phyloP scores from a whole-genome alignment of 2,329 filamentous ascomycete species.

The Calonectria hongkongensis region DNA sequence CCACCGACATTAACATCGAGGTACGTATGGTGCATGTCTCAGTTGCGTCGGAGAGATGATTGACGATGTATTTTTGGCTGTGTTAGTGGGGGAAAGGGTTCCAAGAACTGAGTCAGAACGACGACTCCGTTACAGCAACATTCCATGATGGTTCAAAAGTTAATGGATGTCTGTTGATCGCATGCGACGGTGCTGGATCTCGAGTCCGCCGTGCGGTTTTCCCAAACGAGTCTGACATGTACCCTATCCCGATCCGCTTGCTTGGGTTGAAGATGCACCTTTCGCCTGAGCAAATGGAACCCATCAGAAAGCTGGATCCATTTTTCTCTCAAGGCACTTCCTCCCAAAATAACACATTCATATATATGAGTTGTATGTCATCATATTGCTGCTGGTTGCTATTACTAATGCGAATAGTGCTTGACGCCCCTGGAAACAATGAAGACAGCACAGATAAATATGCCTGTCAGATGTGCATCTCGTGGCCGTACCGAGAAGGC shows the following conservation, averaged over 20 bases:
- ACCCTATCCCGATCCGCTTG: conserved; percentile 68
- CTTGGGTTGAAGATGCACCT: conserved; percentile 68
- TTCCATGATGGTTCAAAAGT: conserved; percentile 68
- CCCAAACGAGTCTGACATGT: conserved; percentile 57
- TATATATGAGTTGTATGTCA: conserved; percentile 70
- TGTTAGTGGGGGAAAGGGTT: conserved; percentile 63
- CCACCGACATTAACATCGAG: conserved; percentile 67
- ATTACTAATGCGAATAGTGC: conserved; percentile 57
- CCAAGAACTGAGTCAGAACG: conserved; percentile 56
- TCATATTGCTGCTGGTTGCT: accelerated
- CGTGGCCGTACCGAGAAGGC: conserved; percentile 67
- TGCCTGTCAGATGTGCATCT: conserved; percentile 69
- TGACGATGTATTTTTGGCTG: background rate
- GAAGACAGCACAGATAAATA: conserved; percentile 60
- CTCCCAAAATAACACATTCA: conserved; percentile 69
- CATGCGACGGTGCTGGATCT: conserved; percentile 71
- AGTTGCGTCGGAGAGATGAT: background rate
- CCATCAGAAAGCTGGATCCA: conserved; percentile 68
- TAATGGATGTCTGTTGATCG: conserved; percentile 67
- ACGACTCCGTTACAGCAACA: conserved; percentile 61
- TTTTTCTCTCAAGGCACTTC: conserved; percentile 74
- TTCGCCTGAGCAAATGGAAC: conserved; percentile 62
- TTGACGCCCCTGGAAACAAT: conserved; percentile 68
- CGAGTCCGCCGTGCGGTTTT: conserved; percentile 63
- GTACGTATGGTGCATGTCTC: conserved; percentile 52